Percentiles rank a stretch among this genome's conserved stretches.
Conservation (phyloP, 352 stramenopile species). For the Pythium volutum region DNA sequence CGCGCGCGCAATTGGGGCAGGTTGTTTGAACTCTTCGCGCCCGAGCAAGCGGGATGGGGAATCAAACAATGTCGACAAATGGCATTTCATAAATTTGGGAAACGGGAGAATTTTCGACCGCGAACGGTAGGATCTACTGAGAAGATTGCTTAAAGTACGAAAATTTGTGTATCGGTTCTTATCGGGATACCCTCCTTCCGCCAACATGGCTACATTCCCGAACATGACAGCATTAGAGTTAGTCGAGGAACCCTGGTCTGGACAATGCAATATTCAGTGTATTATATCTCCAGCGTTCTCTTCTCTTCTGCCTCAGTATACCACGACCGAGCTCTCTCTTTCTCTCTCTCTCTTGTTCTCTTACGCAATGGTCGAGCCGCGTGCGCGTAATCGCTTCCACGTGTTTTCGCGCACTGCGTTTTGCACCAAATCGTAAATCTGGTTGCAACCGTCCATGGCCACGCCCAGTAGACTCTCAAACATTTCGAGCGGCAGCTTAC, state of each 20-base stretch:
- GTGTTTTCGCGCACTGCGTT: constrained; percentile 85
- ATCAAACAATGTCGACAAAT: constrained; percentile 7
- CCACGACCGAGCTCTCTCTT: too few relatives aligned
- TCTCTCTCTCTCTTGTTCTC: not conserved
- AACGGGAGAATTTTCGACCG: not conserved
- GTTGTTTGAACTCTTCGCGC: not conserved
- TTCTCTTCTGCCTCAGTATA: not conserved
- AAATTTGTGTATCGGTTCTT: not conserved
- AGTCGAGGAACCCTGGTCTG: too few relatives aligned
- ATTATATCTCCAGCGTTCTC: too few relatives aligned
- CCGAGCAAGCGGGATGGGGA: not conserved
- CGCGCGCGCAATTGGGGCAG: constrained; percentile 1
- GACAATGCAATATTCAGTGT: too few relatives aligned
- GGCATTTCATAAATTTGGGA: not conserved
- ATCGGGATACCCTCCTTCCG: not conserved
- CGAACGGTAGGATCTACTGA: not conserved
- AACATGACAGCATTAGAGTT: too few relatives aligned
- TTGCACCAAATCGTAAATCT: constrained; percentile 84
- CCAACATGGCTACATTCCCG: constrained; percentile 13
- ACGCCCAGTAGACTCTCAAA: constrained; percentile 85
- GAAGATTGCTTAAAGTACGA: too few relatives aligned
- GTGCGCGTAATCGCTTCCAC: constrained; percentile 70
- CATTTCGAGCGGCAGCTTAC: constrained; percentile 84
- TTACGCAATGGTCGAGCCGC: constrained; percentile 38
- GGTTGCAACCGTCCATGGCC: constrained; percentile 74